Evolutionary conservation across 805 yeast genomes (phyloP), one percentile per base, ranked within the genome.

Genomic region (Kodamaea kaohsiungensis): DNA sequence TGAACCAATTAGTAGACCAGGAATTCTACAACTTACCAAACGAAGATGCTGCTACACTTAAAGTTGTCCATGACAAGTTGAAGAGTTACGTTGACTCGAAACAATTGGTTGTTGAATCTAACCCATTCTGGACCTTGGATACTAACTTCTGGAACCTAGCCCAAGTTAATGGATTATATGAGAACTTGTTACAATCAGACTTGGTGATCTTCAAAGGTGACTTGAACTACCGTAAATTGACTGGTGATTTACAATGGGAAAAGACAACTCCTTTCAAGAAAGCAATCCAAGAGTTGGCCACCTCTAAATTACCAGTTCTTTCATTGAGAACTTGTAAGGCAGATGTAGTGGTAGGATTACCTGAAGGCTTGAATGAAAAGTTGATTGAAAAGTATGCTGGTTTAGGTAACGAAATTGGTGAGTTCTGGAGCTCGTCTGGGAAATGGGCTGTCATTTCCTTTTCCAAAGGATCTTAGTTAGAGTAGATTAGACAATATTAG

Each of bases 271-370:
- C 91, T 1, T 96, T 93, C 74, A 61, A 57, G 3, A 68, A 71
- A 0, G 93, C 97, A 3, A 80, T 93, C 56, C 89, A 88, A 53
- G 80, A 83, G 3, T 77, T 93, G 59, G 87, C 88, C 0, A 59
- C 70, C 0, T 79, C 85, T 30, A 86, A 86, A 7, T 74, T 95
- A 52, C 85, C 84, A 13, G 61, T 90, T 25, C 75, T 91, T 55
- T 82, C 96, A 35, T 79, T 95, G 62, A 85, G 99, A 76, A 95
- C 98, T 1, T 87, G 96, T 69, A 95, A 95, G 72, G 98, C 98
- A 1, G 99, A 95, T 67, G 98, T 92, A 6, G 86, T 88, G 52
- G 97, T 89, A 42, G 98, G 96, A 1, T 80, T 95, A 58, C 78
- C 80, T 3, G 79, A 76, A 40, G 97, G 97, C 2, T 72, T 82